A percentile compares a stretch with the other conserved stretches of the same genome.
Evolutionary conservation across 441 rosid genomes (phyloP).

Genomic region (Pelargonium cotyledonis): DNA sequence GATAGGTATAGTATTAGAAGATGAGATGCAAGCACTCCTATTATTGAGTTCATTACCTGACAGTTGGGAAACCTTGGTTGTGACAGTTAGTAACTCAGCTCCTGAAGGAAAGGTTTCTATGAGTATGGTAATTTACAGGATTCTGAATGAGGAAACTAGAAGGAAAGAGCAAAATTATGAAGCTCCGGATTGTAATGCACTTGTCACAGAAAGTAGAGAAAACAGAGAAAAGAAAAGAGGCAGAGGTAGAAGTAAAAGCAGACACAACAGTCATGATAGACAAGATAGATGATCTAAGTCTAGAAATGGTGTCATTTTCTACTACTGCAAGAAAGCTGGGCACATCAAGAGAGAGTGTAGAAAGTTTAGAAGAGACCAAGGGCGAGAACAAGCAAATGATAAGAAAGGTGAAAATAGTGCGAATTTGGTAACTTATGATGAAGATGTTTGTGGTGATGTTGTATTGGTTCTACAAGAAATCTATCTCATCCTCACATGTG

Average conservation of each 20-base stretch:
- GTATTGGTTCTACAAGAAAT: neutral
- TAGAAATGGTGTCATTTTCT: neutral
- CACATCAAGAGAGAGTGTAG: neutral
- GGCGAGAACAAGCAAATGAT: neutral
- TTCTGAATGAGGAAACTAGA: slow-evolving; percentile 17
- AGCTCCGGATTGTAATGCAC: neutral
- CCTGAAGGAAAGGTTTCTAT: neutral
- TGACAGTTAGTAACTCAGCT: slow-evolving; percentile 1
- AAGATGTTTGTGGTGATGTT: neutral
- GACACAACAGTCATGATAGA: neutral
- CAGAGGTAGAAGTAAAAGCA: neutral
- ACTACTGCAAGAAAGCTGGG: neutral
- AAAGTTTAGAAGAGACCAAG: neutral
- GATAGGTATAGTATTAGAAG: neutral
- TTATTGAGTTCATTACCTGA: slow-evolving; percentile 15
- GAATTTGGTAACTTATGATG: neutral
- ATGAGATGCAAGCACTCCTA: slow-evolving; percentile 13
- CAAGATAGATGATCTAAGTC: neutral
- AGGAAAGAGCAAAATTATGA: neutral
- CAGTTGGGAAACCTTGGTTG: slow-evolving; percentile 8
- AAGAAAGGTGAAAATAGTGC: neutral
- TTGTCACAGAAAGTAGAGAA: neutral
- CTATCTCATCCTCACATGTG: neutral
- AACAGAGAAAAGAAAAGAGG: neutral
- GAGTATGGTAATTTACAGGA: neutral